Evolutionary conservation across 1,139 yeast genomes (phyloP).

Genomic region (Yamadazyma spencermartinsiae): DNA sequence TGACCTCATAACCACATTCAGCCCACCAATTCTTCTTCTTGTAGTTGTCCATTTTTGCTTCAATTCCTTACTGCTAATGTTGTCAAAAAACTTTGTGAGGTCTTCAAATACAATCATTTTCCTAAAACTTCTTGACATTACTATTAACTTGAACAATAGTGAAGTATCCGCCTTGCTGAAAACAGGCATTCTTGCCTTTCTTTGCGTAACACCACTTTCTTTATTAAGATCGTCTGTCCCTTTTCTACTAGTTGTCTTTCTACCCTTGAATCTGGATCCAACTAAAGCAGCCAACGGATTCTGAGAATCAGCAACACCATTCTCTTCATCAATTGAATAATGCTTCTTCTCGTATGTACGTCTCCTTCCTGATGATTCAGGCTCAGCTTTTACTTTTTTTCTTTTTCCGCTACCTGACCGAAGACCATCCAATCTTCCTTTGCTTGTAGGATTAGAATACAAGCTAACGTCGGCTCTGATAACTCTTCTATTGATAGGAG

Average conservation of each 20-base stretch:
- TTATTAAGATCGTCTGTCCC: conserved; percentile 6
- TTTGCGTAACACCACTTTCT: conserved; percentile 3
- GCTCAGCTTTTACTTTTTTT: conserved; percentile 6
- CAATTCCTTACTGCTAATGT: conserved; percentile 37
- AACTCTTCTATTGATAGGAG: conserved; percentile 19
- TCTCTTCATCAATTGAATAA: conserved; percentile 1
- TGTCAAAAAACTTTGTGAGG: conserved; percentile 49
- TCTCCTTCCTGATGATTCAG: conserved; percentile 6
- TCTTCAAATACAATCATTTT: conserved; percentile 58
- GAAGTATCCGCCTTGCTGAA: conserved; percentile 50
- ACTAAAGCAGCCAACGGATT: conserved; percentile 11
- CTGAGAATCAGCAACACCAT: conserved; percentile 1
- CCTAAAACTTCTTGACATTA: conserved; percentile 58
- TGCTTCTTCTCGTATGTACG: not conserved
- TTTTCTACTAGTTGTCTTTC: conserved; percentile 10
- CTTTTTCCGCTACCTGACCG: conserved; percentile 6
- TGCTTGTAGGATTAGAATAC: conserved; percentile 13
- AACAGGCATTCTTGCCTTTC: conserved; percentile 24
- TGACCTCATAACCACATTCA: conserved; percentile 50
- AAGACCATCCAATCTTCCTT: conserved; percentile 21
- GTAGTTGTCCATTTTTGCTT: conserved; percentile 63
- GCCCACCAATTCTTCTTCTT: conserved; percentile 57
- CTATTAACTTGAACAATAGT: conserved; percentile 54
- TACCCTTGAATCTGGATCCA: conserved; percentile 14
- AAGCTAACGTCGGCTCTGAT: conserved; percentile 35